These are phyloP conservation scores for Nakazawaea ambrosiae DNA, from an alignment of 805 yeast species.

Conservation along the genomic window DNA sequence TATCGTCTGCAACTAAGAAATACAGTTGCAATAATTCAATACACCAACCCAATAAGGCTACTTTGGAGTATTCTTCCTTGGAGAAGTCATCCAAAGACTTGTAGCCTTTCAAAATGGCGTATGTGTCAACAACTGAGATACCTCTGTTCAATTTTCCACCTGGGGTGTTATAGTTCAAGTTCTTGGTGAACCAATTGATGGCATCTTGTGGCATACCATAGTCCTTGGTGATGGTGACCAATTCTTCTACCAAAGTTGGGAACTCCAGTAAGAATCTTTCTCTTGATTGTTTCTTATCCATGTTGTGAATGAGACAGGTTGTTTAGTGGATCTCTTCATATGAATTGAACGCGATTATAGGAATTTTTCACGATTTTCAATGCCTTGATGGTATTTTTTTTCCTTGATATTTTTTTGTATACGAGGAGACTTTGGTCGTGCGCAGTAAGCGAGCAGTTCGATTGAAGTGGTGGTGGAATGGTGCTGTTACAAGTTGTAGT, in stretches of 20 bases:
- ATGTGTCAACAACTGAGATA: constrained; percentile 89
- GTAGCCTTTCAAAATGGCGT: constrained; percentile 66
- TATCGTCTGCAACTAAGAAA: constrained; percentile 95
- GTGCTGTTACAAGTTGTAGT: too few species aligned
- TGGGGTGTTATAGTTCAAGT: constrained; percentile 79
- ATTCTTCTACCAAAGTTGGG: constrained; percentile 72
- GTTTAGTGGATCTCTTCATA: not conserved
- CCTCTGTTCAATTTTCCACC: constrained; percentile 98
- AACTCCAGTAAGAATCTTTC: constrained; percentile 59
- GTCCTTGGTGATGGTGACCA: constrained; percentile 48
- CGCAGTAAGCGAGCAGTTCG: too few species aligned
- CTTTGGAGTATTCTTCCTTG: constrained; percentile 68
- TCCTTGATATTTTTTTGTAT: too few species aligned
- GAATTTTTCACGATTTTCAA: too few species aligned
- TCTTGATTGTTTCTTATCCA: constrained; percentile 35
- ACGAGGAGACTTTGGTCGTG: too few species aligned
- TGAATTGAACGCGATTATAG: not conserved
- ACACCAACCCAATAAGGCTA: constrained; percentile 91
- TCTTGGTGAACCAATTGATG: constrained; percentile 71
- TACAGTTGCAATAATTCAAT: constrained; percentile 93
- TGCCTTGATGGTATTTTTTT: too few species aligned
- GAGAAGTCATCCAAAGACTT: constrained; percentile 50
- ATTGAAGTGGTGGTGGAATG: too few species aligned
- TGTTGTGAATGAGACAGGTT: constrained; percentile 10
- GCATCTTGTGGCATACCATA: constrained; percentile 88